Evolutionary conservation across 805 yeast genomes (phyloP).

Genomic region (Candida xyloterini): DNA sequence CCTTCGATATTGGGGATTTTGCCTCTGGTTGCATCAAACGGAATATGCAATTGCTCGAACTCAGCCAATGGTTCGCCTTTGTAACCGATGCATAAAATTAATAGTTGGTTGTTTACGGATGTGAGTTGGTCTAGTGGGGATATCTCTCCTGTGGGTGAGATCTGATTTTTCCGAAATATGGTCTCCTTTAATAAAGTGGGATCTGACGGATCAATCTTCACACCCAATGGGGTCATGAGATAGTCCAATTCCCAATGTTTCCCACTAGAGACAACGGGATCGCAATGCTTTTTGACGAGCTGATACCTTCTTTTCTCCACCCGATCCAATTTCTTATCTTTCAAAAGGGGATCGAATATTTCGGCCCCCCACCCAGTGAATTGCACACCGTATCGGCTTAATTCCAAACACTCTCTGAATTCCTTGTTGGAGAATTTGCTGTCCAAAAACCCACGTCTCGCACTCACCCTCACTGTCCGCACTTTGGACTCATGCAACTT

Average conservation of each 20-base stretch:
- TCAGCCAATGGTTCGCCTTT: conserved; percentile 63
- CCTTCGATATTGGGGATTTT: conserved; percentile 47
- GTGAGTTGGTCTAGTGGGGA: conserved; percentile 35
- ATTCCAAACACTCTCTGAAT: conserved; percentile 74
- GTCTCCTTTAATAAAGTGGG: conserved; percentile 41
- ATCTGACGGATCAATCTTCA: conserved; percentile 39
- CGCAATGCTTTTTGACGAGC: conserved; percentile 52
- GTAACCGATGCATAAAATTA: conserved; percentile 83
- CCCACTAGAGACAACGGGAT: conserved; percentile 4
- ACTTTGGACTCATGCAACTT: conserved; percentile 52
- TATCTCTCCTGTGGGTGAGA: conserved; percentile 36
- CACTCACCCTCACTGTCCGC: conserved; percentile 68
- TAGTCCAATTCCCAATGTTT: conserved; percentile 67
- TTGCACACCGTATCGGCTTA: conserved; percentile 44
- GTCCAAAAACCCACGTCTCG: conserved; percentile 80
- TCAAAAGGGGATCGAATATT: conserved; percentile 31
- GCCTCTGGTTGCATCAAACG: conserved; percentile 45
- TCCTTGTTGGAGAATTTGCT: conserved; percentile 93
- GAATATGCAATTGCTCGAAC: conserved; percentile 46
- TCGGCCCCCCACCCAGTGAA: conserved; percentile 47
- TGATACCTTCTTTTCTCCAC: conserved; percentile 62
- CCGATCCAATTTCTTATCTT: conserved; percentile 41
- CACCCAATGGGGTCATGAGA: conserved; percentile 59
- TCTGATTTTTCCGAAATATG: conserved; percentile 46
- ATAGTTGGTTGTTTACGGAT: conserved; percentile 53